Base-by-base conservation (phyloP, 768 basidiomycete genomes). In the Hypsizygus marmoreus region DNA sequence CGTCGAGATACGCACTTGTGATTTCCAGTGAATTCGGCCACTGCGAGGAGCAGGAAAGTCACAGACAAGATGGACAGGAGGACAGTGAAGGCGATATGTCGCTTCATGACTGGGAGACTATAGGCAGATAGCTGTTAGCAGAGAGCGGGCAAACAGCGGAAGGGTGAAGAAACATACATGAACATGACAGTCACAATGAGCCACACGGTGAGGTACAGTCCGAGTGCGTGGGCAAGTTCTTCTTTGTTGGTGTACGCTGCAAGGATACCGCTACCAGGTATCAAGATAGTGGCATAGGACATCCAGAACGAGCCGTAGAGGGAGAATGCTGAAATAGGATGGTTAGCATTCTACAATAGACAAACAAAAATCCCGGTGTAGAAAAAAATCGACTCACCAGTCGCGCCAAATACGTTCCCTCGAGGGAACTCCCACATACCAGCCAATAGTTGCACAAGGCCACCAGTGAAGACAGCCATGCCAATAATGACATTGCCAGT, bases 231-330 rank as follows among this genome's bases (percentile, higher is more conserved):
- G 5, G 55, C 36, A 16, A 86, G 62, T 58, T 83, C 75, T 16
- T 49, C 48, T 10, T 58, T n/a, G 42, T 62, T 58, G 1, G 54
- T 38, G 50, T 84, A 90, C 1, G 87, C 79, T 0, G 66, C 58
- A 3, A 59, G 32, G 31, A 90, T 69, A 3, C 86, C 86, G 1
- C 75, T 75, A 14, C 71, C 69, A 0, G 88, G 89, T 33, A 87
- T 78, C 59, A 82, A 72, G 45, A 91, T 80, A 0, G 77, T 72
- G 6, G 79, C 86, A 42, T 80, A 89, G 2, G 88, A 88, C 72
- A 90, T 70, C 88, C 88, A 91, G 71, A 91, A 91, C 0, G 77
- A 78, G 24, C 88, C 88, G 47, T 84, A 91, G 3, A 80, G 80
- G 1, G 83, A 69, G 68, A 91, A 88, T 0, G 81, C 88, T 86